Conservation (phyloP, 129 eudicot species). For the Helianthus annuus region DNA sequence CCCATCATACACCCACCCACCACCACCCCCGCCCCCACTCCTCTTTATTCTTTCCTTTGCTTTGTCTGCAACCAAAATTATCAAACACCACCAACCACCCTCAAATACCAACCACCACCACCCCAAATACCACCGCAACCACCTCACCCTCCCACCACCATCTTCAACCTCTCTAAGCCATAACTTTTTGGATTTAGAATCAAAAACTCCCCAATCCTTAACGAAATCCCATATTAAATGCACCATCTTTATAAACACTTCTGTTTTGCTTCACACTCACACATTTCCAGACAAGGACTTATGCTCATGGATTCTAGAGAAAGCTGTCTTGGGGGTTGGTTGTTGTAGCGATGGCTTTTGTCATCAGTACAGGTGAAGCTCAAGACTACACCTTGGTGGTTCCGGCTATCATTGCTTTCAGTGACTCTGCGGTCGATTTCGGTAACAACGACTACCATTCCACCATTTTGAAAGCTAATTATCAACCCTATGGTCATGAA, state of each 20-base stretch:
- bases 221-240: slow-evolving; percentile 19
- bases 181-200: no score
- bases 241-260: slow-evolving; percentile 19
- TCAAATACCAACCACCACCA: no score
- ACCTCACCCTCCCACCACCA: no score
- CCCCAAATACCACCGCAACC: no score
- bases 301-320: slow-evolving; percentile 21
- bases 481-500: slow-evolving; percentile 91
- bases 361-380: slow-evolving; percentile 33
- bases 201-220: no score
- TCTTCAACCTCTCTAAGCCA: no score
- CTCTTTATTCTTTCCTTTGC: no score
- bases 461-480: slow-evolving; percentile 78
- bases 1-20: no score
- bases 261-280: slow-evolving; percentile 11
- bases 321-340: slow-evolving; percentile 24
- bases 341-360: slow-evolving; percentile 25
- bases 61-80: no score
- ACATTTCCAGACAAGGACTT: not conserved
- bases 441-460: slow-evolving; percentile 80
- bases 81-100: no score
- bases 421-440: slow-evolving; percentile 85
- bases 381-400: slow-evolving; percentile 57
- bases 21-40: no score
- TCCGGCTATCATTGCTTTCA: slow-evolving; percentile 79